A percentile compares a stretch with the other conserved stretches of the same genome.
Evolutionary conservation across 352 stramenopile species (phyloP).

Genomic region (Achlya hypogyna): DNA sequence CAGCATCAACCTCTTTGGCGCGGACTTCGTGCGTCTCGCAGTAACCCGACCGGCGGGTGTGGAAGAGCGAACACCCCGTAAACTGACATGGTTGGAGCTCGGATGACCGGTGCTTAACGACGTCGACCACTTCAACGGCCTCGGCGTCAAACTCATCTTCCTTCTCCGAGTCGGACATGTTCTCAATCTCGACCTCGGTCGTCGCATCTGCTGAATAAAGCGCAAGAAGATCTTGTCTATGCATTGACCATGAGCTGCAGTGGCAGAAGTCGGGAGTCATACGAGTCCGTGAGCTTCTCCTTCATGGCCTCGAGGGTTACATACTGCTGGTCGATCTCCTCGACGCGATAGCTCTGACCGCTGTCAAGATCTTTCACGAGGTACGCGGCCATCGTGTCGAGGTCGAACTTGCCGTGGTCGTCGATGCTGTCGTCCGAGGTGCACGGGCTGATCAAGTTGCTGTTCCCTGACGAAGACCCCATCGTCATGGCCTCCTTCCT

Average conservation of each 20-base stretch:
- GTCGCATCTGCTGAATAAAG: slow-evolving; percentile 74
- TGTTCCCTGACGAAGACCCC: slow-evolving; percentile 13
- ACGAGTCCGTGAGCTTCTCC: slow-evolving; percentile 16
- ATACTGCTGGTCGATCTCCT: slow-evolving; percentile 80
- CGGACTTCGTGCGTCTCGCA: slow-evolving; percentile 71
- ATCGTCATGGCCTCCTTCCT: slow-evolving; percentile 9
- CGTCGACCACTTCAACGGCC: slow-evolving; percentile 5
- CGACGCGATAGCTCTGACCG: slow-evolving; percentile 63
- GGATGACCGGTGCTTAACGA: not conserved
- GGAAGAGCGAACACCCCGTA: slow-evolving; percentile 42
- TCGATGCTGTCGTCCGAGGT: slow-evolving; percentile 13
- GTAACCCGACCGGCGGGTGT: slow-evolving; percentile 58
- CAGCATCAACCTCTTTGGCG: slow-evolving; percentile 36
- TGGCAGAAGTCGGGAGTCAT: not conserved
- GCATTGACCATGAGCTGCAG: not conserved
- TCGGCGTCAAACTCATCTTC: slow-evolving; percentile 32
- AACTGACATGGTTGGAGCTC: slow-evolving; percentile 34
- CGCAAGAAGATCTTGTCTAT: slow-evolving; percentile 39
- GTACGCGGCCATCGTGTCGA: slow-evolving; percentile 28
- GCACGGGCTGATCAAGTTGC: slow-evolving; percentile 7
- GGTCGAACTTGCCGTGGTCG: slow-evolving; percentile 2
- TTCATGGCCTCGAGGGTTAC: slow-evolving; percentile 45
- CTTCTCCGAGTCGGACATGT: slow-evolving; percentile 29
- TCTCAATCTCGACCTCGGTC: slow-evolving; percentile 70
- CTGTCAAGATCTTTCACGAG: slow-evolving; percentile 76